Evolutionary conservation across 768 basidiomycete genomes (phyloP).

Genomic region (Tylopilus felleus): DNA sequence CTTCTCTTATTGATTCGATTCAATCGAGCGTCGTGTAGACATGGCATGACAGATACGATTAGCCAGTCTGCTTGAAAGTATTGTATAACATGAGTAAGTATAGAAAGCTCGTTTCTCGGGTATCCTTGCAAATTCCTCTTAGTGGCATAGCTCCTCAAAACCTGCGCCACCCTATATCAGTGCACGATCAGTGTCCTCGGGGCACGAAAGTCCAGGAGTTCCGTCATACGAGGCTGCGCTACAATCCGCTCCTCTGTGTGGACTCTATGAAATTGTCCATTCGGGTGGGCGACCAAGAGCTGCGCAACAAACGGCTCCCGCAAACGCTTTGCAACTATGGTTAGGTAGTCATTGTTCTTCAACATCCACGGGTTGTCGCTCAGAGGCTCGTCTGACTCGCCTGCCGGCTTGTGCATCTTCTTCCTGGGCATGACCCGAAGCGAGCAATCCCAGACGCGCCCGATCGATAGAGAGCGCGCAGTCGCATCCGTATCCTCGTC

Average conservation of each 20-base stretch:
- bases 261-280: conserved; percentile 20
- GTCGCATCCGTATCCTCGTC: background rate
- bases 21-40: background rate
- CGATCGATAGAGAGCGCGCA: conserved; percentile 13
- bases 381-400: background rate
- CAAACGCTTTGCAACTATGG: conserved; percentile 10
- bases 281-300: conserved; percentile 20
- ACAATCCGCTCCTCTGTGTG: conserved; percentile 25
- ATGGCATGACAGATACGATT: background rate
- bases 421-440: conserved; percentile 9
- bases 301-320: conserved; percentile 23
- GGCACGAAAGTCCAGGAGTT: conserved; percentile 15
- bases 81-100: too few relatives aligned
- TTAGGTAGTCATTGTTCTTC: conserved; percentile 11
- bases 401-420: background rate
- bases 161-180: background rate
- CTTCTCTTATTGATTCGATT: background rate
- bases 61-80: background rate
- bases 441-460: conserved; percentile 25
- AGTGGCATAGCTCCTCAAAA: background rate
- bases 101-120: too few relatives aligned
- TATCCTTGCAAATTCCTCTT: background rate
- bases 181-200: conserved; percentile 23
- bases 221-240: conserved; percentile 11
- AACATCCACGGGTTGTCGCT: conserved; percentile 13